Evolutionary conservation across 2,329 filamentous ascomycete species (phyloP), one percentile per base, ranked within the genome.

Genomic region (Fusarium xyrophilum): DNA sequence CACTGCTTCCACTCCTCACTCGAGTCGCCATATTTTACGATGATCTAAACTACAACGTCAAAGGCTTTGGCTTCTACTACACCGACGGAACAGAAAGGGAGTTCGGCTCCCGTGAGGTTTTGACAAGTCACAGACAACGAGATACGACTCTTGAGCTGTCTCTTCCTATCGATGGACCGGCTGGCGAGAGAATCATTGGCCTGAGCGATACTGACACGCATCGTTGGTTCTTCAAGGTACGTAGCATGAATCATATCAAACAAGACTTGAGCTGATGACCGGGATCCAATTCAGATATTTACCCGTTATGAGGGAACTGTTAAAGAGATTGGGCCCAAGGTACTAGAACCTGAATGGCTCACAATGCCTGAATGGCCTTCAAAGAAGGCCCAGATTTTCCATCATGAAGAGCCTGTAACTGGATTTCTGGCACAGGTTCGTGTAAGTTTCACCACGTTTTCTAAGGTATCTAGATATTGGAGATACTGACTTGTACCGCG

Each of bases 41-140:
- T 15, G 32, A 53, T 15, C 0, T 2, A 0, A 0, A 13, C 5
- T 3, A 2, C 6, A 23, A 1, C 0, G 19, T 65, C 5, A 50
- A 19, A 21, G 63, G 61, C 1, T 28, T 65, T 13, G 44, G 27
- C 11, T 66, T 66, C 19, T 54, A 36, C n/a, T 65, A 65, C 21
- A 14, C 21, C 2, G 60, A 65, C 12, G 61, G 61, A 21, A 56
- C 10, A 8, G 5, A 40, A 8, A 39, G 30, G 7, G 11, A 11
- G 6, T 66, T 60, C 7, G 60, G 60, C 5, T 19, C 25, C 11
- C 38, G 14, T 3, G 21, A 39, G 8, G 8, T 33, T 5, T 8
- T 33, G 6, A 3, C 15, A 17, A 3, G 17, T 10, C 3, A 2
- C 32, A 8, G 32, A 33, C 15, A 4, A 4, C 32, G 15, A 33